A percentile compares a stretch with the other conserved stretches of the same genome.
Evolutionary conservation across 306 rosid species (phyloP).

Genomic region (Potentilla sterilis): DNA sequence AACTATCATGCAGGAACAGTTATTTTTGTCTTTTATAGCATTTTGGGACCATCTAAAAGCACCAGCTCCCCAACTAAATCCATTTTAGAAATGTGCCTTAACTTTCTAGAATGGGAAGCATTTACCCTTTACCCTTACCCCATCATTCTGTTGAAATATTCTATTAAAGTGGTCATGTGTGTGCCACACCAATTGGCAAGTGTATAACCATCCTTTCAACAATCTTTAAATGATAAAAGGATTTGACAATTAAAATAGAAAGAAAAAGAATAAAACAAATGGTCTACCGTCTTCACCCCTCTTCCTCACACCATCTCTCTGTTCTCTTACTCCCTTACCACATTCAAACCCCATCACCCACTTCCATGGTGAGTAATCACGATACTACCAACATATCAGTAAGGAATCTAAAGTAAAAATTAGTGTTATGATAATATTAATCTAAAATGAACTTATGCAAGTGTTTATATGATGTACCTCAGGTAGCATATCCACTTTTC

Average conservation of each 20-base stretch:
- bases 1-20: not conserved
- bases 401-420: not conserved
- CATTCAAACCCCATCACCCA: not conserved
- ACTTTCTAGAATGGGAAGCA: not conserved
- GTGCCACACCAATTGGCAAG: not conserved
- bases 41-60: not conserved
- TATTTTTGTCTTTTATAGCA: not conserved
- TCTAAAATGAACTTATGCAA: not conserved
- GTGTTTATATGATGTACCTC: slow-evolving; percentile 54
- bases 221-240: not conserved
- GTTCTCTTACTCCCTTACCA: not conserved
- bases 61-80: not conserved
- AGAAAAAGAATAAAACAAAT: not conserved
- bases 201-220: not conserved
- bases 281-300: not conserved
- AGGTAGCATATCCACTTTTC: slow-evolving; percentile 74
- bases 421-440: not conserved
- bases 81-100: not conserved
- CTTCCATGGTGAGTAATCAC: not conserved
- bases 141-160: not conserved
- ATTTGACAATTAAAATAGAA: not conserved
- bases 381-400: not conserved
- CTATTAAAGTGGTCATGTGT: not conserved
- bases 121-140: not conserved
- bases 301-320: not conserved